Conservation (phyloP, 257 asterid species). For the Gardenia jasminoides region DNA sequence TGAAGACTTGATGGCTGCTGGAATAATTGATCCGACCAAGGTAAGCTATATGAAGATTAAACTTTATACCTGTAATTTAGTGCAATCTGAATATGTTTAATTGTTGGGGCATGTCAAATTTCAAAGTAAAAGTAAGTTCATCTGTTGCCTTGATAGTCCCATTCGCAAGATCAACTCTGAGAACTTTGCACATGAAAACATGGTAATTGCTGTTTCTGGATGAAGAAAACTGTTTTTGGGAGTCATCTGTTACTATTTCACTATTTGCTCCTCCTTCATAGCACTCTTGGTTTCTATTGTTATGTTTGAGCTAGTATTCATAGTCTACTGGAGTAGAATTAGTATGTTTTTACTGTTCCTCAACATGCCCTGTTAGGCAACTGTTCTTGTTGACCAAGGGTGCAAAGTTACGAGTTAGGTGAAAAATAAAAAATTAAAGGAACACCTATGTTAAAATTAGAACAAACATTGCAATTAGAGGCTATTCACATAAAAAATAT, state of each 20-base stretch:
- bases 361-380: neutral
- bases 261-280: neutral
- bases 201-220: neutral
- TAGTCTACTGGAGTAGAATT: neutral
- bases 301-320: neutral
- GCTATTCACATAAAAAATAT: too few species aligned
- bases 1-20: conserved; percentile 97
- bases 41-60: conserved; percentile 25
- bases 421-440: too few species aligned
- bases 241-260: neutral
- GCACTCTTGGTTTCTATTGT: neutral
- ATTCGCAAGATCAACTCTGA: neutral
- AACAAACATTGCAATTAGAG: too few species aligned
- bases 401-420: too few species aligned
- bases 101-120: neutral
- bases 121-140: neutral
- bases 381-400: neutral
- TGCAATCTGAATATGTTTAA: neutral
- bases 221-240: neutral
- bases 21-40: conserved; percentile 97
- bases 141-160: neutral
- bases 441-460: too few species aligned
- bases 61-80: neutral
- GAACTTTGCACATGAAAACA: neutral
- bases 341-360: neutral